phyloP scores from a whole-genome alignment of 2,329 filamentous ascomycete genomes.

The Trichophyton rubrum region DNA sequence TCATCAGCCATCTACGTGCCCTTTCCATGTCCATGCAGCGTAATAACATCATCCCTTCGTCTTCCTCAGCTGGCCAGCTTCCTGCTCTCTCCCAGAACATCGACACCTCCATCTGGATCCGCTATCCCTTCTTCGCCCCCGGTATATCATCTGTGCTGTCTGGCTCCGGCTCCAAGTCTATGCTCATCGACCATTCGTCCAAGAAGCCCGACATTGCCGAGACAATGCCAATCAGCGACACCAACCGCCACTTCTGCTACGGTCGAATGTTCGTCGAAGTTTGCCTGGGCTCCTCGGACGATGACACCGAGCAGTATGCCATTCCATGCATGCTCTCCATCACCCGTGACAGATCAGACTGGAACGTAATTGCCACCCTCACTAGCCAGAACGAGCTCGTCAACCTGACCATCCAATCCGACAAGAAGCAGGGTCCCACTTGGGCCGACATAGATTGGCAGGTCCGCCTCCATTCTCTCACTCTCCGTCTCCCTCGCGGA shows the following conservation, averaged over 20 bases:
- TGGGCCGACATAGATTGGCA: conserved; percentile 81
- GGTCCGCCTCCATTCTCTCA: conserved; percentile 51
- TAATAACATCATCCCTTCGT: conserved; percentile 61
- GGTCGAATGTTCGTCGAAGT: conserved; percentile 64
- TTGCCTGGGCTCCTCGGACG: conserved; percentile 60
- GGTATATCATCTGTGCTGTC: conserved; percentile 60
- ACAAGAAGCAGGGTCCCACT: conserved; percentile 54
- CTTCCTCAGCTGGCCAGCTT: conserved; percentile 52
- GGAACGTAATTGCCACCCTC: conserved; percentile 58
- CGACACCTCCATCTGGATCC: conserved; percentile 69
- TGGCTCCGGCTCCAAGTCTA: conserved; percentile 37
- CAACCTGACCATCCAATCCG: conserved; percentile 59
- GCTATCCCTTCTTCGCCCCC: conserved; percentile 60
- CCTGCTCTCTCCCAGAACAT: conserved; percentile 58
- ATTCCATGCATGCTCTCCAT: conserved; percentile 68
- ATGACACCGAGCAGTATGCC: conserved; percentile 53
- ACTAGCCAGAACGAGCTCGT: conserved; percentile 69
- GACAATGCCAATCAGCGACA: conserved; percentile 66
- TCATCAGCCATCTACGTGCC: conserved; percentile 57
- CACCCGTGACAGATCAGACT: conserved; percentile 55
- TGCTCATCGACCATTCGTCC: conserved; percentile 37
- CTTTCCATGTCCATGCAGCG: conserved; percentile 71
- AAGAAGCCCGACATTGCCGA: conserved; percentile 44
- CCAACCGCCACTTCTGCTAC: conserved; percentile 60
- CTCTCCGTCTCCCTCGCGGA: conserved; percentile 59